Conservation (phyloP, 306 rosid genomes). For the Inga laurina region DNA sequence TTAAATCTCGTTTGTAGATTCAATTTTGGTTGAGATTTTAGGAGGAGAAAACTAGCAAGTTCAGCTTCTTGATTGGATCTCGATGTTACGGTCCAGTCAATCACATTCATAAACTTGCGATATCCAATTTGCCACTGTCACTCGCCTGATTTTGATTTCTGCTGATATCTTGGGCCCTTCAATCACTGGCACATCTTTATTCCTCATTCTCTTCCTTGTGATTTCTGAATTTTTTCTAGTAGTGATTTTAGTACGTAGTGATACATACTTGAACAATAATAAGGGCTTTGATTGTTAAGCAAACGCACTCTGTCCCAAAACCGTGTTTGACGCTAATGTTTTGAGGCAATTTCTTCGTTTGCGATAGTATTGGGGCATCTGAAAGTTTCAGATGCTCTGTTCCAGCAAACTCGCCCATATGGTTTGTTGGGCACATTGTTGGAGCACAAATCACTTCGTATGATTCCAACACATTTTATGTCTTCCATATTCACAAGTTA, state of each 20-base stretch:
- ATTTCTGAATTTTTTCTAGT: background rate
- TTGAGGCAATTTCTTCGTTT: slow-evolving; percentile 95
- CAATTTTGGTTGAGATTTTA: background rate
- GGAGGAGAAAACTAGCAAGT: slow-evolving; percentile 40
- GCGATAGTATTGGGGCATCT: slow-evolving; percentile 37
- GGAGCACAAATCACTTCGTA: slow-evolving; percentile 32
- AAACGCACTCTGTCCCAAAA: slow-evolving; percentile 91
- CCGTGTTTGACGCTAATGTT: slow-evolving; percentile 48
- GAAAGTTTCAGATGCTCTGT: background rate
- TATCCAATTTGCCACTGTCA: slow-evolving; percentile 51
- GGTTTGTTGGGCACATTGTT: slow-evolving; percentile 48
- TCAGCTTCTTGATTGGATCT: slow-evolving; percentile 75
- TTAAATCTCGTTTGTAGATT: background rate
- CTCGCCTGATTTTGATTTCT: slow-evolving; percentile 67
- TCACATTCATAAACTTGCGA: slow-evolving; percentile 54
- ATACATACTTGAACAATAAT: background rate
- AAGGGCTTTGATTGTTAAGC: slow-evolving; percentile 25
- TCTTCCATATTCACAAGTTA: background rate
- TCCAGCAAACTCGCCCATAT: slow-evolving; percentile 44
- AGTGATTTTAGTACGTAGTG: background rate
- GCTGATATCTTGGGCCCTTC: slow-evolving; percentile 72
- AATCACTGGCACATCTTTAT: slow-evolving; percentile 45
- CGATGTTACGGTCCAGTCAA: slow-evolving; percentile 40
- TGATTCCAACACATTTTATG: background rate
- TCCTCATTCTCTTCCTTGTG: background rate